These are phyloP conservation scores for Orobanche coerulescens DNA, from an alignment of 257 asterid species.

Conservation along the genomic window DNA sequence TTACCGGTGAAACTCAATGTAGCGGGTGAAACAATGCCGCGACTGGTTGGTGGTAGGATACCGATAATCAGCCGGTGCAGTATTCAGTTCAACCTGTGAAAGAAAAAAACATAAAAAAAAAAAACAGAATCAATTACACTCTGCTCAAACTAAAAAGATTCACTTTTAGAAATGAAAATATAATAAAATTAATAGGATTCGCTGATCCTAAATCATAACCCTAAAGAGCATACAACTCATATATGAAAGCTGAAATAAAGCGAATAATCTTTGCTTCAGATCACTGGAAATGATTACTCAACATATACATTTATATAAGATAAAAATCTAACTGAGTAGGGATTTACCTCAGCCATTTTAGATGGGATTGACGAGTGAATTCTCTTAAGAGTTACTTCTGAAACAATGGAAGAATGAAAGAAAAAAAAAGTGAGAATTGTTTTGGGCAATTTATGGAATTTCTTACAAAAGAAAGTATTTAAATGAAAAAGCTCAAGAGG, in stretches of 20 bases:
- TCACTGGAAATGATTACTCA: neutral
- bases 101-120: constrained; percentile 1
- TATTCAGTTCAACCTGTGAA: constrained; percentile 70
- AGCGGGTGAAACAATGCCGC: constrained; percentile 93
- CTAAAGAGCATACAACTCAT: neutral
- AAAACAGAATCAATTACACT: constrained; percentile 4
- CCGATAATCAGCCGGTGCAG: constrained; percentile 94
- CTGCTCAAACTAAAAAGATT: neutral
- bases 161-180: neutral
- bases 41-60: constrained; percentile 97
- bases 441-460: constrained; percentile 1
- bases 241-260: neutral
- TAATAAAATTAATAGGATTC: neutral
- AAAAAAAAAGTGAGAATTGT: constrained; percentile 5
- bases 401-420: constrained; percentile 15
- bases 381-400: constrained; percentile 1
- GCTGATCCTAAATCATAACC: constrained; percentile 9
- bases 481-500: neutral
- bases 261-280: neutral
- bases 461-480: neutral
- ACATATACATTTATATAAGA: too few relatives aligned
- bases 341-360: constrained; percentile 43
- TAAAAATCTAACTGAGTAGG: neutral
- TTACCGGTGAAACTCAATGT: constrained; percentile 84
- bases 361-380: constrained; percentile 20